A percentile compares a stretch with the other conserved stretches of the same genome.
phyloP scores from a whole-genome alignment of 129 eudicot species.

The Pseudognaphalium luteoalbum region DNA sequence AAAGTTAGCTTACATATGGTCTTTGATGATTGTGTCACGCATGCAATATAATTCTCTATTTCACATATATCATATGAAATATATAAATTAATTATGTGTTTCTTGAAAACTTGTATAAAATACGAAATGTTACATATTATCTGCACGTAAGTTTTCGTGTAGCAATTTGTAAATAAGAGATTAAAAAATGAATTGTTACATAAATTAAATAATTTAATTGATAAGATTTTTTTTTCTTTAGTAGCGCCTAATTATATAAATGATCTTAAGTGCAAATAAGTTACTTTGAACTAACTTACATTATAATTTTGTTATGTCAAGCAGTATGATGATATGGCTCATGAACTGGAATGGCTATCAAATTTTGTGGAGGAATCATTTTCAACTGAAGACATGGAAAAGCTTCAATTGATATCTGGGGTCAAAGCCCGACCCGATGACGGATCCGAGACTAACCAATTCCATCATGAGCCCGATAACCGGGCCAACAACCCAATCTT shows the following conservation, averaged over 20 bases:
- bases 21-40: neutral
- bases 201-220: too few relatives aligned
- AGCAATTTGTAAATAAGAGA: too few relatives aligned
- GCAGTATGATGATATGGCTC: conserved; percentile 69
- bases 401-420: conserved; percentile 60
- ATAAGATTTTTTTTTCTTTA: too few relatives aligned
- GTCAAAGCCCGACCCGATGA: conserved; percentile 42
- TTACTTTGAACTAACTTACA: neutral
- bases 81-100: too few relatives aligned
- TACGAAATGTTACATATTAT: too few relatives aligned
- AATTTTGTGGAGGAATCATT: conserved; percentile 81
- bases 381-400: conserved; percentile 69
- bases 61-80: neutral
- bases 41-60: neutral
- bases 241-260: too few relatives aligned
- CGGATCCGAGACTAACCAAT: conserved; percentile 34
- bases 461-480: conserved; percentile 35
- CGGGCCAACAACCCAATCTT: conserved; percentile 33
- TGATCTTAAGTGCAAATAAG: too few relatives aligned
- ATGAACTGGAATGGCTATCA: conserved; percentile 85
- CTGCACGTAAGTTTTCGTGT: too few relatives aligned
- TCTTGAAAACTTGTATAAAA: too few relatives aligned
- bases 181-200: too few relatives aligned
- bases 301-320: conserved; percentile 20
- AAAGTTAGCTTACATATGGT: neutral